Evolutionary conservation across 495 filamentous ascomycete genomes (phyloP).

Genomic region (Penicillium canescens): DNA sequence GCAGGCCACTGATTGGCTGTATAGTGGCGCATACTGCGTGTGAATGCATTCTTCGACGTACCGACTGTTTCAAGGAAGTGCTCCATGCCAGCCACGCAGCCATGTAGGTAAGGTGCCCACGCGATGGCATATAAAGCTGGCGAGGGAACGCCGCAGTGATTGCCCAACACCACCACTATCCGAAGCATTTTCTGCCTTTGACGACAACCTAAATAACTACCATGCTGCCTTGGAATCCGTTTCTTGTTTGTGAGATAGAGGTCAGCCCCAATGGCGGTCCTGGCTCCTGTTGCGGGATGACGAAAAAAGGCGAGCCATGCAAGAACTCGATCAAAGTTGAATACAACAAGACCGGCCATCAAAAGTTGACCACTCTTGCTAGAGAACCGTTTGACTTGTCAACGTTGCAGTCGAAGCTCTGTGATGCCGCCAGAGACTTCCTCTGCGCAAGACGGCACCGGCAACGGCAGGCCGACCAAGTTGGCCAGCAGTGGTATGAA

Average conservation of each 20-base stretch:
- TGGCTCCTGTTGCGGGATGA: not conserved
- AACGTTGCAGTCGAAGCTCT: slow-evolving; percentile 1
- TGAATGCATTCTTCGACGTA: not conserved
- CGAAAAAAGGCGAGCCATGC: no score
- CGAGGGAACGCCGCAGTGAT: slow-evolving; percentile 2
- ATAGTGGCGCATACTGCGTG: not conserved
- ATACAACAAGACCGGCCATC: slow-evolving; percentile 1
- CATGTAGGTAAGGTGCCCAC: not conserved
- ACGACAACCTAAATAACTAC: not conserved
- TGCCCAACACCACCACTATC: not conserved
- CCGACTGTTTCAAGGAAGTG: not conserved
- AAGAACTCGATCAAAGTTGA: not conserved
- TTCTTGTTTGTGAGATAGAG: not conserved
- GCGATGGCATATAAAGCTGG: slow-evolving; percentile 1
- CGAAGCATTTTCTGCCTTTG: not conserved
- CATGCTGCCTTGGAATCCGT: not conserved
- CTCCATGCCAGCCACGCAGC: not conserved
- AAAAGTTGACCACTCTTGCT: not conserved
- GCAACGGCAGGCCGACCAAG: not conserved
- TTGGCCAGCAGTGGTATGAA: slow-evolving; percentile 6
- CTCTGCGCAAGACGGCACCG: slow-evolving; percentile 1
- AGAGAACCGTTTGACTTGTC: not conserved
- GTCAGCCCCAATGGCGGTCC: not conserved
- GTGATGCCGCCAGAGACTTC: not conserved
- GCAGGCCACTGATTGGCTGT: not conserved